These are phyloP conservation scores for Breviolum minutum DNA, from an alignment of 73 alveolate genomes.

Conservation along the genomic window DNA sequence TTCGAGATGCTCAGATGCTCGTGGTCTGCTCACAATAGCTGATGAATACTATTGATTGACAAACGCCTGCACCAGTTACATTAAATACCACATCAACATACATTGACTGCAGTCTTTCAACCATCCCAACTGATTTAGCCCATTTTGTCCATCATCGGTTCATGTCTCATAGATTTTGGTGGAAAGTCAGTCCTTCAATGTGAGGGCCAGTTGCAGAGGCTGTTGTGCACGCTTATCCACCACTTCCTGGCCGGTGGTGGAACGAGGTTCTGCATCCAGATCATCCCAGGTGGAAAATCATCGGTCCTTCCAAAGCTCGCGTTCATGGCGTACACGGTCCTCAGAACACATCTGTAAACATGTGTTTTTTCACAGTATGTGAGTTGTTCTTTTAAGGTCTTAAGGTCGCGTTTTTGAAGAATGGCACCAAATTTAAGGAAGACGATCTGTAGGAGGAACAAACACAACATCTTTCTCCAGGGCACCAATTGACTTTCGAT, in stretches of 20 bases:
- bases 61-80: too few species aligned
- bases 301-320: slow-evolving; percentile 95
- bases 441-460: not conserved
- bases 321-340: slow-evolving; percentile 95
- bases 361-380: not conserved
- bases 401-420: too few species aligned
- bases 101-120: too few species aligned
- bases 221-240: slow-evolving; percentile 94
- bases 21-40: too few species aligned
- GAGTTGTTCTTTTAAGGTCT: too few species aligned
- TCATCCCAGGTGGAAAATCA: too few species aligned
- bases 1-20: too few species aligned
- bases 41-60: too few species aligned
- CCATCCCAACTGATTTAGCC: not conserved
- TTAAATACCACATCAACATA: too few species aligned
- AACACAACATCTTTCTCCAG: not conserved
- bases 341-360: not conserved
- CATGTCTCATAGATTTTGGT: not conserved
- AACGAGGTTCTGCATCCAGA: not conserved
- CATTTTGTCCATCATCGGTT: not conserved
- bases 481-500: slow-evolving; percentile 83
- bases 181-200: slow-evolving; percentile 41
- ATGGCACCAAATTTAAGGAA: too few species aligned
- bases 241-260: slow-evolving; percentile 37
- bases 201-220: slow-evolving; percentile 88